Evolutionary conservation across 2,329 filamentous ascomycete species (phyloP).

Genomic region (Alternaria metachromatica): DNA sequence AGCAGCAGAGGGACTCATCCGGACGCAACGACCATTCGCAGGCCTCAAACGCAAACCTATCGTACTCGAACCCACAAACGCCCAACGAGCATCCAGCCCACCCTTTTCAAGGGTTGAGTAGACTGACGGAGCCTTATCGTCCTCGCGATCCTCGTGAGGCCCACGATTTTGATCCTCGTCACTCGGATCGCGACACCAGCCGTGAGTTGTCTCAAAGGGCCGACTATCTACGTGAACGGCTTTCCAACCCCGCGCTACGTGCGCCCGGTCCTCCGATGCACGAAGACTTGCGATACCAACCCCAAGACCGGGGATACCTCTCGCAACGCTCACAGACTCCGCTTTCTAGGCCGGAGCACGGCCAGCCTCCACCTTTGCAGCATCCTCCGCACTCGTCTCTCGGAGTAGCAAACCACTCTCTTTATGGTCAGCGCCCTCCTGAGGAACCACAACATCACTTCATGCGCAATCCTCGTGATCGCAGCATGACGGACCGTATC

Average conservation of each 20-base stretch:
- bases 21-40: conserved; percentile 44
- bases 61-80: conserved; percentile 44
- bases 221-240: conserved; percentile 41
- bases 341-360: conserved; percentile 36
- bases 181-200: conserved; percentile 42
- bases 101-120: conserved; percentile 31
- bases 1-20: conserved; percentile 37
- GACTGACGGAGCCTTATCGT: conserved; percentile 37
- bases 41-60: conserved; percentile 35
- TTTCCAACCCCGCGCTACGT: conserved; percentile 30
- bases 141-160: conserved; percentile 38
- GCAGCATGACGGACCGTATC: conserved; percentile 36
- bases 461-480: conserved; percentile 25
- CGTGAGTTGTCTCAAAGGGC: conserved; percentile 40
- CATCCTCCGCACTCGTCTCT: conserved; percentile 43
- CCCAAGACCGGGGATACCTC: conserved; percentile 37
- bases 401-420: conserved; percentile 32
- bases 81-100: conserved; percentile 37
- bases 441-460: conserved; percentile 40
- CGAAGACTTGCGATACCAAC: conserved; percentile 39
- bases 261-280: conserved; percentile 29
- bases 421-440: conserved; percentile 35
- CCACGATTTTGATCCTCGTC: conserved; percentile 39
- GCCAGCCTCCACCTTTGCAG: conserved; percentile 38
- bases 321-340: conserved; percentile 46